Percentiles rank a stretch among this genome's conserved stretches.
These are phyloP conservation scores for Fusarium oxysporum DNA, from an alignment of 2,329 filamentous ascomycete genomes.

Conservation along the genomic window DNA sequence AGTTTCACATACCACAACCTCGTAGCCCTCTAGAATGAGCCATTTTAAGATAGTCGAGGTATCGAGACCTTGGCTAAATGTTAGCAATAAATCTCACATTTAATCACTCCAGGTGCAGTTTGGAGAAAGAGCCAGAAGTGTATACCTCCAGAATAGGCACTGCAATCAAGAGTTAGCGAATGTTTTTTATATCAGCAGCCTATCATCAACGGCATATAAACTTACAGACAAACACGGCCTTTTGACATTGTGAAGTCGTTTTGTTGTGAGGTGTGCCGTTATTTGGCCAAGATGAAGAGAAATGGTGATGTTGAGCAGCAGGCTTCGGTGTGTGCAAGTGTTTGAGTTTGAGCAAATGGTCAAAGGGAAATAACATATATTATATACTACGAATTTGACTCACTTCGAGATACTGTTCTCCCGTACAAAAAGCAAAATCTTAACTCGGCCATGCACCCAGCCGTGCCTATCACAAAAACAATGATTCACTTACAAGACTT, in stretches of 20 bases:
- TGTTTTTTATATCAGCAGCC: neutral
- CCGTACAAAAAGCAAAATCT: neutral
- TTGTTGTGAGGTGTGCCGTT: neutral
- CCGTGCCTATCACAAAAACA: neutral
- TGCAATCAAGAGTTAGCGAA: neutral
- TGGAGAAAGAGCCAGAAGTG: neutral
- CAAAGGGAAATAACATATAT: neutral
- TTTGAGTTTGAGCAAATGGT: neutral
- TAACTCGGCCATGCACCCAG: neutral
- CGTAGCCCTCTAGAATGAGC: conserved; percentile 50
- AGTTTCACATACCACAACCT: conserved; percentile 25
- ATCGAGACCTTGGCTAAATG: conserved; percentile 50
- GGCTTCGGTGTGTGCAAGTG: neutral
- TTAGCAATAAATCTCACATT: neutral
- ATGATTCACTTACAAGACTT: conserved; percentile 27
- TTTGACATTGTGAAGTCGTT: conserved; percentile 21
- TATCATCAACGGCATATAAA: neutral
- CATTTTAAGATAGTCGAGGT: conserved; percentile 55
- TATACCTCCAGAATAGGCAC: conserved; percentile 32
- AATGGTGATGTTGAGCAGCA: neutral
- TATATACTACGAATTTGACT: conserved; percentile 3
- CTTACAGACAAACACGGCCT: conserved; percentile 34
- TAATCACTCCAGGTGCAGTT: neutral
- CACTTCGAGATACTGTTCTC: neutral
- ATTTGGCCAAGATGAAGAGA: neutral